Conservation (phyloP, 495 filamentous ascomycete species). For the Neurospora cerealis region DNA sequence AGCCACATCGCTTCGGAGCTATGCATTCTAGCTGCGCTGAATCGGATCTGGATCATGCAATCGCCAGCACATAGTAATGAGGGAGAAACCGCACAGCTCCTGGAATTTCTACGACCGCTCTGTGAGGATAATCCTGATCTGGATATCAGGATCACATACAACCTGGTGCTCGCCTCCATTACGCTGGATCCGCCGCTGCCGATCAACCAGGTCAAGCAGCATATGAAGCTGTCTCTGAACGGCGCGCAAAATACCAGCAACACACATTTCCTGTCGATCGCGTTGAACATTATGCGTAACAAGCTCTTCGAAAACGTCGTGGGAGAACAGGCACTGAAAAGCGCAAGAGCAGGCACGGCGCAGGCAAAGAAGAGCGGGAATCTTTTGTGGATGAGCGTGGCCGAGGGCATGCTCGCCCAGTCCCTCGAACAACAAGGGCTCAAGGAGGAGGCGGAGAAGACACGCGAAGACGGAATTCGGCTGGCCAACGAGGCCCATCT, state of each 20-base stretch:
- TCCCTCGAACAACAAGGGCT: slow-evolving; percentile 66
- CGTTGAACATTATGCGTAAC: slow-evolving; percentile 74
- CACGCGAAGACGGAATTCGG: slow-evolving; percentile 15
- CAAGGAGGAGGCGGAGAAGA: slow-evolving; percentile 44
- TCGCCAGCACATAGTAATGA: slow-evolving; percentile 43
- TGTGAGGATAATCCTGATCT: slow-evolving; percentile 59
- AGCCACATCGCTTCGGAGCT: slow-evolving; percentile 59
- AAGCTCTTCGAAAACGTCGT: slow-evolving; percentile 79
- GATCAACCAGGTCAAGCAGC: slow-evolving; percentile 66
- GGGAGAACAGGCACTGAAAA: slow-evolving; percentile 85
- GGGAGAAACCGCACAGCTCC: slow-evolving; percentile 39
- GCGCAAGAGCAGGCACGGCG: slow-evolving; percentile 59
- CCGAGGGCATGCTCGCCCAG: slow-evolving; percentile 67
- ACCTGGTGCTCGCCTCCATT: slow-evolving; percentile 63
- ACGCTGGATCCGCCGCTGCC: slow-evolving; percentile 40
- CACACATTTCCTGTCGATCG: slow-evolving; percentile 70
- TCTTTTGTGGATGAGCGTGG: slow-evolving; percentile 76
- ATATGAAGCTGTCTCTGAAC: slow-evolving; percentile 52
- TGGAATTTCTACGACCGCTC: slow-evolving; percentile 57
- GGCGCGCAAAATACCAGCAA: slow-evolving; percentile 48
- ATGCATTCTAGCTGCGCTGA: slow-evolving; percentile 68
- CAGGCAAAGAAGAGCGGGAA: slow-evolving; percentile 70
- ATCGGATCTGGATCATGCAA: slow-evolving; percentile 73
- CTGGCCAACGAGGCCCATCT: slow-evolving; percentile 22
- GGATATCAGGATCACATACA: slow-evolving; percentile 67